These are phyloP conservation scores for Pythium scleroteichum DNA, from an alignment of 352 stramenopile species.

Conservation along the genomic window DNA sequence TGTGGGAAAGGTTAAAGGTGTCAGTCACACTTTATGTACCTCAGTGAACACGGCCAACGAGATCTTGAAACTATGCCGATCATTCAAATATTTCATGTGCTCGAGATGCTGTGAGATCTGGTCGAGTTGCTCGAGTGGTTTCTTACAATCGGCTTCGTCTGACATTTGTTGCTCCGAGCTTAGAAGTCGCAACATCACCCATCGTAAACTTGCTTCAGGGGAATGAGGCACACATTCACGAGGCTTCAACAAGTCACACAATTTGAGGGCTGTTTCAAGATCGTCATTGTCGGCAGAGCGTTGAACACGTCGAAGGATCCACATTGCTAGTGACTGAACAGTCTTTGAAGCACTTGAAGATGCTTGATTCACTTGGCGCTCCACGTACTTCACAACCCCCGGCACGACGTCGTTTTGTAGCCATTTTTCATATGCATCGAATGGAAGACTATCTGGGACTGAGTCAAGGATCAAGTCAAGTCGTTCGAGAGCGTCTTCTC, in stretches of 20 bases:
- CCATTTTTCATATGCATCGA: slow-evolving; percentile 54
- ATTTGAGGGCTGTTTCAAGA: slow-evolving; percentile 26
- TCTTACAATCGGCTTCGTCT: not conserved
- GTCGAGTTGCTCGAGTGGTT: slow-evolving; percentile 30
- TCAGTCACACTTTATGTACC: no score
- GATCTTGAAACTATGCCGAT: slow-evolving; percentile 55
- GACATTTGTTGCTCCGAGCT: slow-evolving; percentile 14
- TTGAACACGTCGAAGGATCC: slow-evolving; percentile 17
- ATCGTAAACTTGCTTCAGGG: slow-evolving; percentile 14
- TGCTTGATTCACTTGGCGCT: slow-evolving; percentile 13
- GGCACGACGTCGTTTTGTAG: slow-evolving; percentile 55
- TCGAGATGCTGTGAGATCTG: slow-evolving; percentile 40
- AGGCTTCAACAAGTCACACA: slow-evolving; percentile 20
- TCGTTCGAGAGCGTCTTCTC: slow-evolving; percentile 31
- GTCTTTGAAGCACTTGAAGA: not conserved
- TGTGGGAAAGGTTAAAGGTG: no score
- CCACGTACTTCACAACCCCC: slow-evolving; percentile 34
- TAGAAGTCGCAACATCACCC: slow-evolving; percentile 15
- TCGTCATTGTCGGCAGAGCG: slow-evolving; percentile 19
- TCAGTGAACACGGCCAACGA: slow-evolving; percentile 53
- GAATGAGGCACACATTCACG: not conserved
- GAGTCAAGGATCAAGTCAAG: slow-evolving; percentile 41
- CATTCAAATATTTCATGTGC: slow-evolving; percentile 53
- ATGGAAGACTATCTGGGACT: slow-evolving; percentile 42
- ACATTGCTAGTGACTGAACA: slow-evolving; percentile 14